These are phyloP conservation scores for Wallacemonas sp. DNA, from an alignment of 208 protist genomes.

Conservation along the genomic window DNA sequence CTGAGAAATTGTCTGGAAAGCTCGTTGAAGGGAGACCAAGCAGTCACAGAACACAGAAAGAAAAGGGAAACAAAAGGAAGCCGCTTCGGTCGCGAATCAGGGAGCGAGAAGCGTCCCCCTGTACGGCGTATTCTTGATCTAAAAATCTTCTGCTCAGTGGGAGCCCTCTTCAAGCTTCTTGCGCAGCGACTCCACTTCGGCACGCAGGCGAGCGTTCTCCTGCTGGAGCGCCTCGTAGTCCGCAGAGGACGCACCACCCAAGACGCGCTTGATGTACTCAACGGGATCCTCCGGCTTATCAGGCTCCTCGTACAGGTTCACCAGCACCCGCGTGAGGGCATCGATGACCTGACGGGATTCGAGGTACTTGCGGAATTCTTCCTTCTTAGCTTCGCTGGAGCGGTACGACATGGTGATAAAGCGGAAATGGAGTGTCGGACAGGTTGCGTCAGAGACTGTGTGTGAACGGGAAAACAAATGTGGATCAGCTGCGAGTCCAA, in stretches of 20 bases:
- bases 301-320: slow-evolving; percentile 93
- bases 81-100: too few species aligned
- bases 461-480: slow-evolving; percentile 1
- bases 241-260: slow-evolving; percentile 87
- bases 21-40: too few species aligned
- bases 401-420: slow-evolving; percentile 81
- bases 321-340: slow-evolving; percentile 90
- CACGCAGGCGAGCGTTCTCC: slow-evolving; percentile 81
- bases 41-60: too few species aligned
- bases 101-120: slow-evolving; percentile 17
- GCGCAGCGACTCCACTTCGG: slow-evolving; percentile 80
- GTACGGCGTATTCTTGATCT: neutral
- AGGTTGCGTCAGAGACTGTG: too few species aligned
- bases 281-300: slow-evolving; percentile 93
- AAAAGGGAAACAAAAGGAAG: slow-evolving; percentile 17
- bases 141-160: slow-evolving; percentile 7
- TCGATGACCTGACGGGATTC: slow-evolving; percentile 93
- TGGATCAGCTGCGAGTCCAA: too few species aligned
- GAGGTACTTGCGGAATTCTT: slow-evolving; percentile 95
- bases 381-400: slow-evolving; percentile 94
- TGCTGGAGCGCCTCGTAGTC: slow-evolving; percentile 88
- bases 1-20: too few species aligned
- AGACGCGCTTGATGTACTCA: slow-evolving; percentile 93
- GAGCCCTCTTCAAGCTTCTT: slow-evolving; percentile 54
- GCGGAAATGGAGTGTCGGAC: too few species aligned